A percentile compares a stretch with the other conserved stretches of the same genome.
These are phyloP conservation scores for Ambrosia hybrid DNA, from an alignment of 140 eudicot genomes.

Conservation along the genomic window DNA sequence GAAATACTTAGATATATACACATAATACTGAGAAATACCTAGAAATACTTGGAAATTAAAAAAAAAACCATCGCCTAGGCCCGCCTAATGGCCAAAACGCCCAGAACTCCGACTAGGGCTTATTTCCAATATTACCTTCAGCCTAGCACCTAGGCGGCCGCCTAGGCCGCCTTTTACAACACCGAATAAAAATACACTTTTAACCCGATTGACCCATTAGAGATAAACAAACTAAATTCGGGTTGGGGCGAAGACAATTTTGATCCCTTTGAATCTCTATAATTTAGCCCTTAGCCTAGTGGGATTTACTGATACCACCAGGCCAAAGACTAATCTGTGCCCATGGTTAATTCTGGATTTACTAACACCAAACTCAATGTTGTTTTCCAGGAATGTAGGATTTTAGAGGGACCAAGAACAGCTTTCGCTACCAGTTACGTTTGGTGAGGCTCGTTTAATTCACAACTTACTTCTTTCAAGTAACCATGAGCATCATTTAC, in stretches of 20 bases:
- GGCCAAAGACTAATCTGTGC: conserved; percentile 7
- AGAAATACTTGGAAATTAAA: too few species aligned
- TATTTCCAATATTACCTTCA: too few species aligned
- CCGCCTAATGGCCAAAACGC: too few species aligned
- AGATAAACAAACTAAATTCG: too few species aligned
- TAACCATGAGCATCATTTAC: conserved; percentile 3
- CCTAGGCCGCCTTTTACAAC: too few species aligned
- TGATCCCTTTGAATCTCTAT: not conserved
- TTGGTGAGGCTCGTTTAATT: not conserved
- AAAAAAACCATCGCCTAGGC: too few species aligned
- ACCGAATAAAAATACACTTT: too few species aligned
- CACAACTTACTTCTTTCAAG: conserved; percentile 4
- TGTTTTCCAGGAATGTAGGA: conserved; percentile 21
- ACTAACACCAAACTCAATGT: conserved; percentile 10
- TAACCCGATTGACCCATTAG: too few species aligned
- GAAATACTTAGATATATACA: too few species aligned
- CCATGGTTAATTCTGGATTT: conserved; percentile 1
- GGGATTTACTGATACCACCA: not conserved
- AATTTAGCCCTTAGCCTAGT: not conserved
- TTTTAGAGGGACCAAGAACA: conserved; percentile 21
- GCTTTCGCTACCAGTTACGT: not conserved
- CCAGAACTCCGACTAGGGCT: too few species aligned
- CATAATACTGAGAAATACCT: too few species aligned
- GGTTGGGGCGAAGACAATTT: not conserved
- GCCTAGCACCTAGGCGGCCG: too few species aligned